Percentiles rank a stretch among this genome's conserved stretches.
phyloP scores from a whole-genome alignment of 2,329 filamentous ascomycete species.

The Pseudogymnoascus sp. region DNA sequence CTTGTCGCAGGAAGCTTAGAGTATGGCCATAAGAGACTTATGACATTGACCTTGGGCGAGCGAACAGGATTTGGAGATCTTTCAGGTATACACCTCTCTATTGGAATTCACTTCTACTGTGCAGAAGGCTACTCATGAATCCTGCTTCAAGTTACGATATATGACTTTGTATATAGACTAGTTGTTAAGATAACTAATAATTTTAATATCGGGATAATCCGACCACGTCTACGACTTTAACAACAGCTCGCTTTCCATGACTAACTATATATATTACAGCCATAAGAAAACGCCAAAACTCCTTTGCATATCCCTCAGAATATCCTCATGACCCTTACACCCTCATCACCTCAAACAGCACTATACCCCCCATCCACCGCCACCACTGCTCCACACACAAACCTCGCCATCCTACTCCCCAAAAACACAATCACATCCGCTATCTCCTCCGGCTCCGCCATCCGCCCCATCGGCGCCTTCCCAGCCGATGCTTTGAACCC shows the following conservation, averaged over 20 bases:
- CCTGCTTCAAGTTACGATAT: slow-evolving; percentile 1
- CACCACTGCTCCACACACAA: slow-evolving; percentile 40
- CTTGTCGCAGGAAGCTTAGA: not conserved
- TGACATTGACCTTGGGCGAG: not conserved
- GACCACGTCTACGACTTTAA: not conserved
- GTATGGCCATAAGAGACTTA: not conserved
- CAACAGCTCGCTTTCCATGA: not conserved
- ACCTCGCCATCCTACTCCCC: slow-evolving; percentile 43
- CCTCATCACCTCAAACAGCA: slow-evolving; percentile 8
- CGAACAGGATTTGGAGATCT: not conserved
- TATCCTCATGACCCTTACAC: not conserved
- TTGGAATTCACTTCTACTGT: not conserved
- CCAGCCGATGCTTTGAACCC: slow-evolving; percentile 28
- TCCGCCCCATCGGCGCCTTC: slow-evolving; percentile 38
- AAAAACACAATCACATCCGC: slow-evolving; percentile 44
- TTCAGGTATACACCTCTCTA: not conserved
- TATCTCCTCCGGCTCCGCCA: slow-evolving; percentile 43
- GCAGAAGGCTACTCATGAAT: not conserved
- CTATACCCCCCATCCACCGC: slow-evolving; percentile 40
- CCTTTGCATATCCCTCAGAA: not conserved
- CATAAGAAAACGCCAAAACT: not conserved
- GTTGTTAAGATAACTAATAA: not conserved
- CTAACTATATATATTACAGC: not conserved
- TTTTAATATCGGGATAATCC: not conserved
- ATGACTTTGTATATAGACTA: slow-evolving; percentile 4